phyloP scores from a whole-genome alignment of 306 rosid genomes.

The Lithocarpus polystachyus region DNA sequence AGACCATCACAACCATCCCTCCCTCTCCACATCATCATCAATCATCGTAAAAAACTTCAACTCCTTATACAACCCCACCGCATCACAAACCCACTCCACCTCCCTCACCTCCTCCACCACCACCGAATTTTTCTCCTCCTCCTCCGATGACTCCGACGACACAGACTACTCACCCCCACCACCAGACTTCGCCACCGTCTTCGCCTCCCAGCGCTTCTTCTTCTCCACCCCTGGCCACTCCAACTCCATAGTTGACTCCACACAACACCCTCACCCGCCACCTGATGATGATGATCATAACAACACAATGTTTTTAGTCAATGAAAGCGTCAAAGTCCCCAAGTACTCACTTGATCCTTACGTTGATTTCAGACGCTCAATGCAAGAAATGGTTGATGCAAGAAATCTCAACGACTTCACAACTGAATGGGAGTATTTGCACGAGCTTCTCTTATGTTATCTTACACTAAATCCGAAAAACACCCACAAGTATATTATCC shows the following conservation, averaged over 20 bases:
- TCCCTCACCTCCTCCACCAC: conserved; percentile 27
- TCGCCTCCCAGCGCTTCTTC: conserved; percentile 80
- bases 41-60: conserved; percentile 14
- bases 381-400: conserved; percentile 83
- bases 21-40: conserved; percentile 22
- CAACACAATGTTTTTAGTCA: neutral
- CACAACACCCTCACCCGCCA: neutral
- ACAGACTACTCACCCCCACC: conserved; percentile 21
- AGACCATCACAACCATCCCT: conserved; percentile 11
- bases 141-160: conserved; percentile 32
- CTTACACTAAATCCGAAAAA: conserved; percentile 69
- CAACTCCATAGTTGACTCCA: conserved; percentile 69
- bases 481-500: conserved; percentile 68
- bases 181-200: conserved; percentile 66
- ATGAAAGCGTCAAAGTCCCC: conserved; percentile 49
- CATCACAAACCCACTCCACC: conserved; percentile 18
- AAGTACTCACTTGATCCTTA: conserved; percentile 70
- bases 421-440: conserved; percentile 64
- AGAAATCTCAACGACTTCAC: conserved; percentile 34
- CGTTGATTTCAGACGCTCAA: conserved; percentile 66
- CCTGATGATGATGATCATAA: neutral
- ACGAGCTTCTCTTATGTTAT: conserved; percentile 76
- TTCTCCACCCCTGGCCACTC: conserved; percentile 89
- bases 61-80: conserved; percentile 11
- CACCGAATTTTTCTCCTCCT: conserved; percentile 31